Evolutionary conservation across 345 rosid genomes (phyloP), one percentile per base, ranked within the genome.

Genomic region (Syzygium jambos): DNA sequence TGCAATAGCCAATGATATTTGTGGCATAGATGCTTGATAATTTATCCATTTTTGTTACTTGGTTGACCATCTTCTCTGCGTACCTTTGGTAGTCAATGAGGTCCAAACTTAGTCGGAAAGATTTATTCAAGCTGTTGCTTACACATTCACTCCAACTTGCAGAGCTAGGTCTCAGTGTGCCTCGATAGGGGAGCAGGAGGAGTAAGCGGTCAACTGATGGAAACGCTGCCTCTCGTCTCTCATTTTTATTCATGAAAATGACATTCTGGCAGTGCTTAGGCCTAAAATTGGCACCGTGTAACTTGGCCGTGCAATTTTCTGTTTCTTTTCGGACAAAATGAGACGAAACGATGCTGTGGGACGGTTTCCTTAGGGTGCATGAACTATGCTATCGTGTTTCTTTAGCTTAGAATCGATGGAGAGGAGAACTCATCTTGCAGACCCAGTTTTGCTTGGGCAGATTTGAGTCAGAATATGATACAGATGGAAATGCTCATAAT

Each of bases 141-240:
- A 73, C 49, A 73, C 82, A 73, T 73, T 19, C 82, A 38, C 23
- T 9, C 13, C 82, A 84, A 86, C 84, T 90, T 84, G 86, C 96
- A 96, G 97, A 92, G 91, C 91, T 95, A 57, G 97, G 98, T 87
- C 93, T 94, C 89, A 89, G 97, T n/a, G 96, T 92, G 88, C 98
- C 96, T 87, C 96, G 98, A 96, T 93, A 90, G 92, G 78, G 86
- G 90, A 34, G 49, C 49, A 38, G 82, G 82, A 38, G 2, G 27
- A 73, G 27, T 14, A 73, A 61, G 34, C 19, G 25, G 4, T 55
- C 10, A 85, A 34, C 61, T 19, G 17, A 34, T 83, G 56, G 38
- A 27, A 38, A 73, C 4, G 1, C 49, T 38, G 82, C 82, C 49
- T 73, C 4, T 0, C 2, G 8, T 19, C 49, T 73, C 82, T 73